Conservation (phyloP, 306 rosid species). For the Fragaria ananassa region DNA sequence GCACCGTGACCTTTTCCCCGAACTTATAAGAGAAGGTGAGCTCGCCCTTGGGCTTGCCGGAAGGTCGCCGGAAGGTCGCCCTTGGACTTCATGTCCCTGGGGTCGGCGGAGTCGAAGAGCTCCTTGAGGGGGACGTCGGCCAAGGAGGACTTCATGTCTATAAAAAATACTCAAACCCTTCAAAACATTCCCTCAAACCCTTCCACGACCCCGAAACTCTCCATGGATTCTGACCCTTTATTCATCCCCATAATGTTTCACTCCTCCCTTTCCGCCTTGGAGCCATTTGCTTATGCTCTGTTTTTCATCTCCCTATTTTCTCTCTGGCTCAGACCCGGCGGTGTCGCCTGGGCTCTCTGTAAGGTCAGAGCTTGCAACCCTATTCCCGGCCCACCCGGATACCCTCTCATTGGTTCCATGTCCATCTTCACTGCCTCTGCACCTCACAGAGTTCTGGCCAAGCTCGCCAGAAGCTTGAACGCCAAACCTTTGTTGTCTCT, state of each 20-base stretch:
- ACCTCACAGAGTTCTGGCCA: conserved; percentile 31
- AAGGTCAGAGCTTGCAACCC: conserved; percentile 14
- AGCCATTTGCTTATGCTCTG: conserved; percentile 8
- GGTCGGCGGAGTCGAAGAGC: too few relatives aligned
- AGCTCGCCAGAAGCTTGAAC: conserved; percentile 17
- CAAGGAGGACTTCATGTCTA: too few relatives aligned
- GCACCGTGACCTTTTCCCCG: too few relatives aligned
- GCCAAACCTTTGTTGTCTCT: conserved; percentile 31
- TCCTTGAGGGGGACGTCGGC: too few relatives aligned
- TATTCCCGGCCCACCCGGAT: conserved; percentile 29
- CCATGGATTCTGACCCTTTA: background rate
- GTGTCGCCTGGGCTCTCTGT: conserved; percentile 37
- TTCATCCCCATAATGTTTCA: conserved; percentile 13
- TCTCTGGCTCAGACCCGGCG: conserved; percentile 30
- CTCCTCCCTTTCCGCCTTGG: background rate
- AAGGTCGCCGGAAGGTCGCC: too few relatives aligned
- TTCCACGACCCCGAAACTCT: background rate
- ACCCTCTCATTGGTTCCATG: conserved; percentile 18
- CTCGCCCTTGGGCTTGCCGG: too few relatives aligned
- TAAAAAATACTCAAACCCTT: too few relatives aligned
- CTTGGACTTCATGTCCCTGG: too few relatives aligned
- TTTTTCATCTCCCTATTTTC: background rate
- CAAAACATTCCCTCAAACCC: background rate
- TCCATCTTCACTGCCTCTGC: conserved; percentile 3
- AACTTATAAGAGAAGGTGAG: too few relatives aligned